A percentile compares a stretch with the other conserved stretches of the same genome.
Evolutionary conservation across 148 eudicot species (phyloP).

Genomic region (Dianthus caryophyllus): DNA sequence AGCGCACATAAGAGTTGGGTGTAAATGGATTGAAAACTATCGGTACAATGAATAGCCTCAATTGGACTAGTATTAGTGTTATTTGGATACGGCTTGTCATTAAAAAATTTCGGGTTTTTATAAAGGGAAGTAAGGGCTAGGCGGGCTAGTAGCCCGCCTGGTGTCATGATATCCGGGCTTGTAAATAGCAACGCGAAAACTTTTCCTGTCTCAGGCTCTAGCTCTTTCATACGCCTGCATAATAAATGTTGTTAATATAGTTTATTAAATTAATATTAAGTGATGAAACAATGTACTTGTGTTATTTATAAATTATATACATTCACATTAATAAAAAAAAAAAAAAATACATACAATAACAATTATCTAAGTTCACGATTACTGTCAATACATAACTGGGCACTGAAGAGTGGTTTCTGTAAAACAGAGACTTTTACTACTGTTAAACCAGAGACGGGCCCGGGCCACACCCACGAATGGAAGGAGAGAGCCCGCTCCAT

Average conservation of each 20-base stretch:
- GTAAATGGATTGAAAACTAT: constrained; percentile 15
- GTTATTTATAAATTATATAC: no score
- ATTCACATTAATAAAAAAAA: no score
- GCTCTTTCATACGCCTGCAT: background rate
- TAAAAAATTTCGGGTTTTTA: background rate
- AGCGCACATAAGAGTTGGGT: constrained; percentile 11
- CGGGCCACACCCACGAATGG: no score
- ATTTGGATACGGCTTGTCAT: constrained; percentile 28
- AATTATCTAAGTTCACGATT: no score
- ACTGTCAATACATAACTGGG: no score
- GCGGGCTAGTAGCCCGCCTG: constrained; percentile 9
- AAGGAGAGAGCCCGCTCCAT: no score
- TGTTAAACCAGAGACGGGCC: no score
- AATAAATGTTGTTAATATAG: background rate
- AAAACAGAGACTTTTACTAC: no score
- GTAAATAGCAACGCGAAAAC: constrained; percentile 8
- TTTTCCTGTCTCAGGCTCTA: constrained; percentile 12
- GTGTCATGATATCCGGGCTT: background rate
- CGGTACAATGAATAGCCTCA: constrained; percentile 12
- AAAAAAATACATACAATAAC: no score
- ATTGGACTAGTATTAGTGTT: constrained; percentile 9
- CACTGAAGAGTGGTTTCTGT: no score
- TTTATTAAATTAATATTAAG: no score
- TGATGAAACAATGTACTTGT: no score
- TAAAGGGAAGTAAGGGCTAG: background rate